Evolutionary conservation across 2,329 filamentous ascomycete species (phyloP).

Genomic region (Claviceps pusilla): DNA sequence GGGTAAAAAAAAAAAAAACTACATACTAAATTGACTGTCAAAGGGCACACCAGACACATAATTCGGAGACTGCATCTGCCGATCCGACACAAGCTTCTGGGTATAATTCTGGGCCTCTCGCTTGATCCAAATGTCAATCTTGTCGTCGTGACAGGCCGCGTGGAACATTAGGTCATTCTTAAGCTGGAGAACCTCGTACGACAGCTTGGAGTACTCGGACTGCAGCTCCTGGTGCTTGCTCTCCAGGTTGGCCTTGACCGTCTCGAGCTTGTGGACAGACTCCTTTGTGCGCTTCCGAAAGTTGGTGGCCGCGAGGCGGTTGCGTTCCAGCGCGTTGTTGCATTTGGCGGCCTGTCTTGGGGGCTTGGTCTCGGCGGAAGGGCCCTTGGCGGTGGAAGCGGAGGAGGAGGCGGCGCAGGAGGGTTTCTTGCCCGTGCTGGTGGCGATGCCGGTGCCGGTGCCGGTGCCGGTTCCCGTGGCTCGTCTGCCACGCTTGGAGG

Average conservation of each 20-base stretch:
- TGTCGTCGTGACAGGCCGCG: not conserved
- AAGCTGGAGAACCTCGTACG: conserved; percentile 1
- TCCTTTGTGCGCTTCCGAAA: conserved; percentile 2
- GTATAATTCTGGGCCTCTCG: not conserved
- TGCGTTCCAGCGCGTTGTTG: not conserved
- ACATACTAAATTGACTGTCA: not conserved
- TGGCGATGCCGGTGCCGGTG: not conserved
- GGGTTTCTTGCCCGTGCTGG: not conserved
- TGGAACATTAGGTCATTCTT: conserved; percentile 3
- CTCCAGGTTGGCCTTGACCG: not conserved
- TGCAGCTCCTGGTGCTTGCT: not conserved
- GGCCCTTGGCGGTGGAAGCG: not conserved
- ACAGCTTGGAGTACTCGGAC: not conserved
- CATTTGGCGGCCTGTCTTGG: not conserved
- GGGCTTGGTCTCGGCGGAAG: not conserved
- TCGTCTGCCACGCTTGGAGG: not conserved
- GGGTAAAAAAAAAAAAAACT: not conserved
- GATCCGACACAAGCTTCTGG: not conserved
- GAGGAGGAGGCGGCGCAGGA: not conserved
- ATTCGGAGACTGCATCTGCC: not conserved
- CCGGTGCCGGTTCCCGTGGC: not conserved
- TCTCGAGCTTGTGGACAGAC: not conserved
- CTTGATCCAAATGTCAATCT: conserved; percentile 2
- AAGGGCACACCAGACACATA: not conserved
- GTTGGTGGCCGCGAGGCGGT: conserved; percentile 1